Percentiles rank a stretch among this genome's conserved stretches.
Conservation (phyloP, 2,329 filamentous ascomycete species). For the Xylariales sp. region DNA sequence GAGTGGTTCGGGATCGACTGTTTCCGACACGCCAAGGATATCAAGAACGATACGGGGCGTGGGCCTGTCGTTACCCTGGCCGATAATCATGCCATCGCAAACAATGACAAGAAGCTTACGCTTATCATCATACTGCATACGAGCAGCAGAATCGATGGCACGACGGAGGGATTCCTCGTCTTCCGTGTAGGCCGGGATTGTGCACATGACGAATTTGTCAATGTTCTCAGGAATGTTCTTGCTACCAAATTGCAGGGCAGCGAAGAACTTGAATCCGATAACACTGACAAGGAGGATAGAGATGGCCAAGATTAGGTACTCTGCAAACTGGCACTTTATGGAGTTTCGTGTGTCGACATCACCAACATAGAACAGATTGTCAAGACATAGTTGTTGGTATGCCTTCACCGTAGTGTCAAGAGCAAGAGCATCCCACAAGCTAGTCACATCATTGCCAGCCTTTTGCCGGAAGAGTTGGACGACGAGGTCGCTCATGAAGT, state of each 20-base stretch:
- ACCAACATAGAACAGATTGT: constrained; percentile 93
- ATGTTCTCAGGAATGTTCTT: constrained; percentile 94
- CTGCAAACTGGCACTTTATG: constrained; percentile 76
- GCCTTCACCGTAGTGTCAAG: constrained; percentile 52
- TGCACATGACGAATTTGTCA: constrained; percentile 97
- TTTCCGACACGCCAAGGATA: constrained; percentile 91
- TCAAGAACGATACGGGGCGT: constrained; percentile 95
- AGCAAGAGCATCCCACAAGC: constrained; percentile 71
- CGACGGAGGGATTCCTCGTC: constrained; percentile 95
- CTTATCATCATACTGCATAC: constrained; percentile 98
- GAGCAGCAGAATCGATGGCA: constrained; percentile 91
- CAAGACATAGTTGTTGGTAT: constrained; percentile 77
- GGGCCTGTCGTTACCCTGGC: constrained; percentile 93
- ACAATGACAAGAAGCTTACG: constrained; percentile 89
- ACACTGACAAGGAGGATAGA: constrained; percentile 75
- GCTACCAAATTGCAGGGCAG: constrained; percentile 86
- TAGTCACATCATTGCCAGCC: constrained; percentile 75
- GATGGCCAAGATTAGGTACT: constrained; percentile 83
- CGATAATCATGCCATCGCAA: constrained; percentile 99
- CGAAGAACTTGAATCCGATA: constrained; percentile 94
- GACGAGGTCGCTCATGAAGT: constrained; percentile 80
- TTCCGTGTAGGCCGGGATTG: constrained; percentile 96
- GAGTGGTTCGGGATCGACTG: constrained; percentile 88
- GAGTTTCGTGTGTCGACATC: constrained; percentile 90
- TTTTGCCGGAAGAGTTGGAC: constrained; percentile 72